Conservation (phyloP, 208 protist genomes). For the Wallacemonas sp. region DNA sequence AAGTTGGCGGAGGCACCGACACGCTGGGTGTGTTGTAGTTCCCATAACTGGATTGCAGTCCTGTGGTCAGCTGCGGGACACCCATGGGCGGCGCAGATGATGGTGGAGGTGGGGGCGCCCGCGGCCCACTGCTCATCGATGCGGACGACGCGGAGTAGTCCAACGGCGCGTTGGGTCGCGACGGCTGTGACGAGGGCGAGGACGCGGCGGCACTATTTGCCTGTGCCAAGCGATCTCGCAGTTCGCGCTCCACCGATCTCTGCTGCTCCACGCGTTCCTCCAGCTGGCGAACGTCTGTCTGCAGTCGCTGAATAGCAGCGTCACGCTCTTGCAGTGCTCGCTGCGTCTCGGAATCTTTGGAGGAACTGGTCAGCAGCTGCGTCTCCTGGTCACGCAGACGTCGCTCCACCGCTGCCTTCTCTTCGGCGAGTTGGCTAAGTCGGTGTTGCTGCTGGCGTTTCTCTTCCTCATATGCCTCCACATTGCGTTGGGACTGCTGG, state of each 20-base stretch:
- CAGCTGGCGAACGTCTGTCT: constrained; percentile 43
- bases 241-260: constrained; percentile 1
- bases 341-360: constrained; percentile 36
- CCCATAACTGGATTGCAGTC: no score
- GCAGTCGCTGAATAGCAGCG: constrained; percentile 38
- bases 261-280: constrained; percentile 23
- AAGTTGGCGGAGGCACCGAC: background rate
- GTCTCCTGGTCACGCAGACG: constrained; percentile 37
- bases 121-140: no score
- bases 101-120: no score
- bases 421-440: constrained; percentile 31
- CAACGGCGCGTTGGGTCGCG: no score
- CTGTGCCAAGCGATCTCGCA: constrained; percentile 13
- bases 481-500: constrained; percentile 35
- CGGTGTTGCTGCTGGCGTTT: constrained; percentile 27
- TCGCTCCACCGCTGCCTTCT: constrained; percentile 41
- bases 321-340: constrained; percentile 40
- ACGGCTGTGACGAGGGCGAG: background rate
- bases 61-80: constrained; percentile 7
- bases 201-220: background rate
- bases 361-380: constrained; percentile 20
- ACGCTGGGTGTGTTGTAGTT: background rate
- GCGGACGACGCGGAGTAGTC: no score
- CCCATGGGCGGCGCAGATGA: background rate
- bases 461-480: constrained; percentile 60